Evolutionary conservation across 1,284 basidiomycete species (phyloP).

Genomic region (Pascua guehoae): DNA sequence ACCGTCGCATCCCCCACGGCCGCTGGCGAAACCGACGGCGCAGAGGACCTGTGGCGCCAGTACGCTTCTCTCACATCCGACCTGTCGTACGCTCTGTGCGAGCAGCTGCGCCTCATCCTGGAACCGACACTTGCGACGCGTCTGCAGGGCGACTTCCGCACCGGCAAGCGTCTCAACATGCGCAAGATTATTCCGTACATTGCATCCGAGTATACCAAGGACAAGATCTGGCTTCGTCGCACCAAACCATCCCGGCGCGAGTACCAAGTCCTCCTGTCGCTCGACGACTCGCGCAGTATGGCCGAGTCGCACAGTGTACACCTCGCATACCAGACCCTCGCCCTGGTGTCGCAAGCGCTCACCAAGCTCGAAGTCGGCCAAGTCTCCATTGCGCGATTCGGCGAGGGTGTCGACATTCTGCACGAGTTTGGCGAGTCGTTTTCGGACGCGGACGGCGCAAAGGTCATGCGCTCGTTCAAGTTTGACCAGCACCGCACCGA

Average conservation of each 20-base stretch:
- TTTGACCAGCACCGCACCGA: constrained; percentile 92
- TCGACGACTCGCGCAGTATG: constrained; percentile 98
- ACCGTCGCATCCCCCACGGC: constrained; percentile 55
- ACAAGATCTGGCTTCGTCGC: constrained; percentile 97
- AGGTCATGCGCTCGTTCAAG: constrained; percentile 76
- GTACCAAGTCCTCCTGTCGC: constrained; percentile 90
- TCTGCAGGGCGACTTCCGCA: constrained; percentile 94
- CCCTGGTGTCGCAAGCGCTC: constrained; percentile 85
- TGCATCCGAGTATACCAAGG: constrained; percentile 97
- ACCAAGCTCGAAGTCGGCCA: constrained; percentile 92
- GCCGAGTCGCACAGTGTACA: constrained; percentile 89
- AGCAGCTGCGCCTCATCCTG: constrained; percentile 93
- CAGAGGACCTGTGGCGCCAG: constrained; percentile 79
- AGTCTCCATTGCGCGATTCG: constrained; percentile 87
- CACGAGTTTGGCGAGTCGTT: constrained; percentile 79
- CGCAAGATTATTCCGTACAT: constrained; percentile 99
- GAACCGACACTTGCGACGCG: constrained; percentile 93
- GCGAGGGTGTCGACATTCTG: constrained; percentile 78
- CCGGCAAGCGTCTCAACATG: constrained; percentile 98
- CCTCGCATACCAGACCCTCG: constrained; percentile 90
- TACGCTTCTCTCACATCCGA: constrained; percentile 89
- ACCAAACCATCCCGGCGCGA: constrained; percentile 91
- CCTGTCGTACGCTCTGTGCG: constrained; percentile 85
- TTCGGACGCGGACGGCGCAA: constrained; percentile 72
- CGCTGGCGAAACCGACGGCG: constrained; percentile 27